A percentile compares a stretch with the other conserved stretches of the same genome.
Evolutionary conservation across 129 eudicot species (phyloP).

Genomic region (Saposhnikovia divaricata): DNA sequence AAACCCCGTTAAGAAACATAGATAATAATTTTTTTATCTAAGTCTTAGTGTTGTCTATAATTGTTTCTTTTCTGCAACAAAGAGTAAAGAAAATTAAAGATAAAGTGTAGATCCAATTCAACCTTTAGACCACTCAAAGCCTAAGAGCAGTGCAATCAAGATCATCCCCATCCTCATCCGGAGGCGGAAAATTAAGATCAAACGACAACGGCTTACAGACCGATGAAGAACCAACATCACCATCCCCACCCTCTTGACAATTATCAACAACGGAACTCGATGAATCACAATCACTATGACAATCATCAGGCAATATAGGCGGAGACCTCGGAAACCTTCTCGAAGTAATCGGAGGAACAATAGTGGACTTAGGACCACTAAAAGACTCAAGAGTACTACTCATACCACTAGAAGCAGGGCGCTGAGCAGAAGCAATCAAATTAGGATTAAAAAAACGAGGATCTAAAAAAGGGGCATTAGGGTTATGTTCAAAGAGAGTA

Average conservation of each 20-base stretch:
- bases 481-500: slow-evolving; percentile 25
- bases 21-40: slow-evolving; percentile 17
- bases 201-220: slow-evolving; percentile 33
- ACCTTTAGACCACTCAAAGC: slow-evolving; percentile 28
- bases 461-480: slow-evolving; percentile 25
- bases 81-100: slow-evolving; percentile 9
- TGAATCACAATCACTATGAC: slow-evolving; percentile 83
- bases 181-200: slow-evolving; percentile 79
- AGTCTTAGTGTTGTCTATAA: slow-evolving; percentile 15
- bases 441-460: slow-evolving; percentile 9
- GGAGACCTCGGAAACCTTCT: slow-evolving; percentile 44
- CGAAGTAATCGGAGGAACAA: slow-evolving; percentile 1
- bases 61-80: not conserved
- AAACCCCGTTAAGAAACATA: slow-evolving; percentile 23
- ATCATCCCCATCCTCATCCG: slow-evolving; percentile 48
- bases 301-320: slow-evolving; percentile 49
- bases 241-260: slow-evolving; percentile 33
- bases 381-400: slow-evolving; percentile 80
- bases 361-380: slow-evolving; percentile 51
- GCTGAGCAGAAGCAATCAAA: slow-evolving; percentile 1
- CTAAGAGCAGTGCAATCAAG: slow-evolving; percentile 56
- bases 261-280: slow-evolving; percentile 76
- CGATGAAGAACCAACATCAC: slow-evolving; percentile 38
- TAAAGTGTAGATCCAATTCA: slow-evolving; percentile 9
- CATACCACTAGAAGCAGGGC: slow-evolving; percentile 70